Evolutionary conservation across 371 early-diverging fungal genomes (phyloP).

Genomic region (Rhizopus stolonifer): DNA sequence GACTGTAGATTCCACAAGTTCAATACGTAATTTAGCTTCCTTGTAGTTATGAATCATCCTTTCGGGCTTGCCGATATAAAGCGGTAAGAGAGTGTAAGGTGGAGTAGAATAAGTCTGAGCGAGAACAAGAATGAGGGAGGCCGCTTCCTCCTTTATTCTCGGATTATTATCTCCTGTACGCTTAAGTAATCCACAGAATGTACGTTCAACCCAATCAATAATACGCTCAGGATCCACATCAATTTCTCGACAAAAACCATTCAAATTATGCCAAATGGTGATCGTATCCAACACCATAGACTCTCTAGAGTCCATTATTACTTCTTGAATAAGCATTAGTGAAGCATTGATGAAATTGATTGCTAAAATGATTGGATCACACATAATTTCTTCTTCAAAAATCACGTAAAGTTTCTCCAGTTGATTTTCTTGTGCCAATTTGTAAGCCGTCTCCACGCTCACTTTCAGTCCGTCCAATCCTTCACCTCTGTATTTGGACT

Average conservation of each 20-base stretch:
- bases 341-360: conserved; percentile 52
- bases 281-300: conserved; percentile 50
- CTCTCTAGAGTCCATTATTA: conserved; percentile 68
- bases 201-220: conserved; percentile 51
- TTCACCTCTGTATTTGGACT: conserved; percentile 50
- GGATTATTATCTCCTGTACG: conserved; percentile 65
- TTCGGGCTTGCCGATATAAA: conserved; percentile 49
- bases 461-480: conserved; percentile 45
- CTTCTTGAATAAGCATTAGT: conserved; percentile 59
- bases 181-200: conserved; percentile 54
- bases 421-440: conserved; percentile 16
- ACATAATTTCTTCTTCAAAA: conserved; percentile 3
- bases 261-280: conserved; percentile 56
- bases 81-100: conserved; percentile 52
- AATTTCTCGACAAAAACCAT: conserved; percentile 22
- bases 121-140: conserved; percentile 53
- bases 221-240: conserved; percentile 23
- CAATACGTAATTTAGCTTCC: conserved; percentile 44
- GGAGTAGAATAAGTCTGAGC: conserved; percentile 49
- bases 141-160: conserved; percentile 52
- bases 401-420: neutral
- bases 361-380: neutral
- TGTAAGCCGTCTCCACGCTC: conserved; percentile 28
- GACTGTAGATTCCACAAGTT: conserved; percentile 53
- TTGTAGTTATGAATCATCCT: conserved; percentile 37